Evolutionary conservation across 768 basidiomycete species (phyloP).

Genomic region (Suillus subalutaceus): DNA sequence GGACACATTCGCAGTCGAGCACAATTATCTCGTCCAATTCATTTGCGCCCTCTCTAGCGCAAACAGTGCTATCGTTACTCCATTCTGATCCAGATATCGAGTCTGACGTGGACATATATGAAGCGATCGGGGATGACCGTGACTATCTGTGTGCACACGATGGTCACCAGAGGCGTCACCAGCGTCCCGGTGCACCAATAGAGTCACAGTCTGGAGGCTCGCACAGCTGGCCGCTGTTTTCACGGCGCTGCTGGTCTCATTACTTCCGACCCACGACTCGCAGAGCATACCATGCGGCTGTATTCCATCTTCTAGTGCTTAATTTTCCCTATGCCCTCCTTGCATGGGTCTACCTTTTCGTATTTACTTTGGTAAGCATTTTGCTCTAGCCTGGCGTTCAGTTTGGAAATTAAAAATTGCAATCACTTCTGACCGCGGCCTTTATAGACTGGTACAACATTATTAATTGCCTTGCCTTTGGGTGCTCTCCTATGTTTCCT

Average conservation of each 20-base stretch:
- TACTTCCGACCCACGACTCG: conserved; percentile 68
- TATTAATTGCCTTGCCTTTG: conserved; percentile 77
- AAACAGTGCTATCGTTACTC: conserved; percentile 73
- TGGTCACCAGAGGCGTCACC: conserved; percentile 8
- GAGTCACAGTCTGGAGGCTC: conserved; percentile 5
- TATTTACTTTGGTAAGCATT: conserved; percentile 75
- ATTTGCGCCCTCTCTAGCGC: conserved; percentile 64
- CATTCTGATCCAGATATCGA: conserved; percentile 50
- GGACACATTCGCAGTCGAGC: conserved; percentile 63
- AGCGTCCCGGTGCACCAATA: conserved; percentile 8
- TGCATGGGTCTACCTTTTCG: conserved; percentile 82
- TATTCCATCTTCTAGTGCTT: conserved; percentile 70
- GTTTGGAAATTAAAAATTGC: conserved; percentile 8
- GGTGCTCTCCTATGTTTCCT: conserved; percentile 80
- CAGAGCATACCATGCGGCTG: conserved; percentile 61
- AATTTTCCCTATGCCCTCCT: conserved; percentile 80
- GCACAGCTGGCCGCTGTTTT: conserved; percentile 23
- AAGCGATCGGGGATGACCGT: conserved; percentile 24
- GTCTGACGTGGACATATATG: conserved; percentile 39
- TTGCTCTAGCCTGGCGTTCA: not conserved
- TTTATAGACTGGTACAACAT: conserved; percentile 71
- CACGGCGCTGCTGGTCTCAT: conserved; percentile 43
- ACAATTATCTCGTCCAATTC: conserved; percentile 48
- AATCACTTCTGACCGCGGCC: conserved; percentile 18
- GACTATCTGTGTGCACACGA: conserved; percentile 24